Base-by-base conservation (phyloP, 768 basidiomycete species). In the Hericium erinaceus region DNA sequence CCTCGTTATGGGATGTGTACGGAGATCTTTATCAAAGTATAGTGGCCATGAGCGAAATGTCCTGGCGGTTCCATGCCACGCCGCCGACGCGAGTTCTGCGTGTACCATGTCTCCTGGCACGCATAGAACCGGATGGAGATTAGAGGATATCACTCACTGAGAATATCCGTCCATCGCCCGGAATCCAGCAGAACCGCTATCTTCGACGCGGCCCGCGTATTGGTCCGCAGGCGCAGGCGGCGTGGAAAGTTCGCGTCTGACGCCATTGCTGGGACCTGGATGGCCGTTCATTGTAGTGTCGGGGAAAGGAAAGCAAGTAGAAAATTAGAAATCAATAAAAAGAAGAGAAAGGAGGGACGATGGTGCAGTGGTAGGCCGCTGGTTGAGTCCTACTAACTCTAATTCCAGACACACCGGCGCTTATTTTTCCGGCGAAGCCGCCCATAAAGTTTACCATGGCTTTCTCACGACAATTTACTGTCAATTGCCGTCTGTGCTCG, bases 281-380 rank as follows among this genome's bases (percentile, higher is more conserved):
- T 76, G 77, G 48, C 84, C 84, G 67, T 85, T 86, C 59, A 77
- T 67, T 53, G 71, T 72, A 26, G 67, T 11, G 22, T 8, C n/a
- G 7, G 44, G 16, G n/a, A 46, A 12, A 8, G 9, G 33, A 33
- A 46, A 22, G 50, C 50, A 10, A 26, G 8, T 33, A 16, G n/a
- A 16, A 9, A 16, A 51, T 1, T 10, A 16, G 18, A 16, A 26
- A 15, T 8, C 8, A 16, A 28, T 20, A 51, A 51, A 26, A 28
- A n/a, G 50, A 51, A 28, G 50, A 20, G 50, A 22, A 28, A 28
- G 50, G 28, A 16, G 50, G 26, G 50, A 51, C 20, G 7, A 51
- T 33, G 33, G 33, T 2, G 33, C 33, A 33, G 33, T 33, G 33
- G 33, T 33, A 33, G 6, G 33, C 33, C 33, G 9, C 33, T 8